A percentile compares a stretch with the other conserved stretches of the same genome.
These are phyloP conservation scores for Rhizopogon vesiculosus DNA, from an alignment of 768 basidiomycete genomes.

Conservation along the genomic window DNA sequence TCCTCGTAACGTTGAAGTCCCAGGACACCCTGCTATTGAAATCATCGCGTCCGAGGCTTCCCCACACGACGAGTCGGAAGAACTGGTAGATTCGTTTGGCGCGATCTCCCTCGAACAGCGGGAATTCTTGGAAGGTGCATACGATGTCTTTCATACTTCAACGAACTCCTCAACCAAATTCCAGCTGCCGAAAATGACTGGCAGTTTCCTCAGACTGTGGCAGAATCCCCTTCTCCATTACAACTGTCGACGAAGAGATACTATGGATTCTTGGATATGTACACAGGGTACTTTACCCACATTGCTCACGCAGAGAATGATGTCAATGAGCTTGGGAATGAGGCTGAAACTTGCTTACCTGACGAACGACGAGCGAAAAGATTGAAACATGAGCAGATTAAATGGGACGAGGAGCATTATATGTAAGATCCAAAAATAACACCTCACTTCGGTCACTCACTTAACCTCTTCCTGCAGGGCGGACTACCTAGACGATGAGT, in stretches of 20 bases:
- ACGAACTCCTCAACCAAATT: conserved; percentile 3
- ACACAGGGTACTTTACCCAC: conserved; percentile 73
- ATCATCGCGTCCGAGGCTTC: conserved; percentile 37
- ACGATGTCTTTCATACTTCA: not conserved
- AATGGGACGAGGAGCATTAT: conserved; percentile 84
- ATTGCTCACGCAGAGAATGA: conserved; percentile 76
- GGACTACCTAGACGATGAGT: conserved; percentile 73
- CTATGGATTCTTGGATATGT: conserved; percentile 76
- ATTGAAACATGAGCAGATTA: conserved; percentile 60
- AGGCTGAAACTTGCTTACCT: conserved; percentile 52
- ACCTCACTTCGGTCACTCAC: not conserved
- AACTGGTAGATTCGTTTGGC: conserved; percentile 40
- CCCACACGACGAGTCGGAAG: conserved; percentile 26
- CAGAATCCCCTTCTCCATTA: conserved; percentile 35
- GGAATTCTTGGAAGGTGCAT: conserved; percentile 54
- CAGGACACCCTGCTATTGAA: conserved; percentile 46
- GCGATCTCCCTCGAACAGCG: conserved; percentile 45
- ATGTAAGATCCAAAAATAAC: conserved; percentile 45
- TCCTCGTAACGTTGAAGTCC: conserved; percentile 43
- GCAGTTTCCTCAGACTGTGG: conserved; percentile 64
- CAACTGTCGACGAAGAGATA: conserved; percentile 38
- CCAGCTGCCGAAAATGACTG: conserved; percentile 77
- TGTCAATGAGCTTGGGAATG: conserved; percentile 69
- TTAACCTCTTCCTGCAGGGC: conserved; percentile 46
- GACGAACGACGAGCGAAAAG: conserved; percentile 52